phyloP scores from a whole-genome alignment of 192 early-diverging fungal genomes.

The Jimgerdemannia lactiflua region DNA sequence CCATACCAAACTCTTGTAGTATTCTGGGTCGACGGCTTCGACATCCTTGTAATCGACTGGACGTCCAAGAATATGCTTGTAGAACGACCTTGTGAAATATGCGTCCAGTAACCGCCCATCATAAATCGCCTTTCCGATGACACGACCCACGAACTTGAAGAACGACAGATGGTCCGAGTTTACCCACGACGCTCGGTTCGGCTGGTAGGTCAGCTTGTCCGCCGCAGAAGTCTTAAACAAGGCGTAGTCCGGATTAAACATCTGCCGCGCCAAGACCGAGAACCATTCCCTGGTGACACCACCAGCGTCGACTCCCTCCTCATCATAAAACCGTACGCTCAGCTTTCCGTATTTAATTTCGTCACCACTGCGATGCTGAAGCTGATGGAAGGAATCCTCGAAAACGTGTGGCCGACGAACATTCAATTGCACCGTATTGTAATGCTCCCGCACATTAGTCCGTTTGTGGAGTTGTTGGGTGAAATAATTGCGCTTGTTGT shows the following conservation, averaged over 20 bases:
- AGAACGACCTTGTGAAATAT: constrained; percentile 98
- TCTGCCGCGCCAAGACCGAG: constrained; percentile 92
- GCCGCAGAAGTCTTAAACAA: constrained; percentile 94
- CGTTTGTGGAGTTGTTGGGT: constrained; percentile 93
- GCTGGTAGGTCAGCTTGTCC: constrained; percentile 97
- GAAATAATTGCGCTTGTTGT: constrained; percentile 99
- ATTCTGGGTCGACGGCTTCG: constrained; percentile 96
- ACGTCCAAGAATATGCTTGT: constrained; percentile 93
- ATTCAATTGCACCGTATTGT: constrained; percentile 78
- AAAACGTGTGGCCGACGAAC: constrained; percentile 93
- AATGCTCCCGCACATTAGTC: constrained; percentile 52
- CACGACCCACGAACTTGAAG: constrained; percentile 98
- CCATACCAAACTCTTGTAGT: constrained; percentile 97
- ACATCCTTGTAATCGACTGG: constrained; percentile 96
- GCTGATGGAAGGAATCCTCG: constrained; percentile 94
- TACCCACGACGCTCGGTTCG: constrained; percentile 87
- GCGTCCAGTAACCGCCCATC: constrained; percentile 93
- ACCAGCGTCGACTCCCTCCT: constrained; percentile 98
- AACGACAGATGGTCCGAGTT: constrained; percentile 94
- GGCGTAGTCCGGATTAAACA: constrained; percentile 99
- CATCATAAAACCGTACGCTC: constrained; percentile 90
- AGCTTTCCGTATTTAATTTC: constrained; percentile 95
- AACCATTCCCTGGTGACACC: constrained; percentile 99
- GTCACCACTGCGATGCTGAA: constrained; percentile 86
- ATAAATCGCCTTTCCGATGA: constrained; percentile 99